Evolutionary conservation across 2,329 filamentous ascomycete genomes (phyloP).

Genomic region (Colletotrichum siamense): DNA sequence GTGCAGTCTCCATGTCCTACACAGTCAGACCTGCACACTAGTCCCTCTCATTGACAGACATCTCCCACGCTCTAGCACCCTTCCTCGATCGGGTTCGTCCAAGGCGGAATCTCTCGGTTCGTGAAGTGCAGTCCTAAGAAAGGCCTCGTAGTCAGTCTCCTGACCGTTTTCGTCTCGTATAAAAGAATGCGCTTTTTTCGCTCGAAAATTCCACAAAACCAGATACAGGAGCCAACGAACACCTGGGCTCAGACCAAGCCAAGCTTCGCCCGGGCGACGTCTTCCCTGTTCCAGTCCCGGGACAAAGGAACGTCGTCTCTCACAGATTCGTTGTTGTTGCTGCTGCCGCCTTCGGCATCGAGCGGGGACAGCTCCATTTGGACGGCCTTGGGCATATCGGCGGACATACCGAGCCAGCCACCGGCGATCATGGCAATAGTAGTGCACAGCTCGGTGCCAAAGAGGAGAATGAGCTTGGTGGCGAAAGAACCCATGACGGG

Average conservation of each 20-base stretch:
- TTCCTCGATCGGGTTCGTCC: conserved; percentile 3
- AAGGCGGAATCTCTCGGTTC: conserved; percentile 1
- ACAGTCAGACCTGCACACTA: background rate
- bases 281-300: background rate
- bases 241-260: background rate
- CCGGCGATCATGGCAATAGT: conserved; percentile 6
- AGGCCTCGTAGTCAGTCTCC: conserved; percentile 3
- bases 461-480: conserved; percentile 25
- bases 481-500: conserved; percentile 27
- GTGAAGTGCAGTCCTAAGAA: background rate
- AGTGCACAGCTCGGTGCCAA: conserved; percentile 23
- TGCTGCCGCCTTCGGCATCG: background rate
- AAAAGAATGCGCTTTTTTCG: background rate
- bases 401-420: conserved; percentile 18
- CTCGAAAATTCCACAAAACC: background rate
- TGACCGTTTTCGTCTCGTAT: background rate
- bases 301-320: conserved; percentile 4
- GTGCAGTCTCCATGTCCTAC: background rate
- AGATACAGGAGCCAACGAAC: background rate
- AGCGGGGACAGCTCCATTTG: background rate
- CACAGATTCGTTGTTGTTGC: background rate
- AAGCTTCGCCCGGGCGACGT: conserved; percentile 2
- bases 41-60: background rate
- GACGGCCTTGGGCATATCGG: background rate
- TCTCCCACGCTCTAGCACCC: background rate